These are phyloP conservation scores for Cornus controversa DNA, from an alignment of 148 eudicot species.

Conservation along the genomic window DNA sequence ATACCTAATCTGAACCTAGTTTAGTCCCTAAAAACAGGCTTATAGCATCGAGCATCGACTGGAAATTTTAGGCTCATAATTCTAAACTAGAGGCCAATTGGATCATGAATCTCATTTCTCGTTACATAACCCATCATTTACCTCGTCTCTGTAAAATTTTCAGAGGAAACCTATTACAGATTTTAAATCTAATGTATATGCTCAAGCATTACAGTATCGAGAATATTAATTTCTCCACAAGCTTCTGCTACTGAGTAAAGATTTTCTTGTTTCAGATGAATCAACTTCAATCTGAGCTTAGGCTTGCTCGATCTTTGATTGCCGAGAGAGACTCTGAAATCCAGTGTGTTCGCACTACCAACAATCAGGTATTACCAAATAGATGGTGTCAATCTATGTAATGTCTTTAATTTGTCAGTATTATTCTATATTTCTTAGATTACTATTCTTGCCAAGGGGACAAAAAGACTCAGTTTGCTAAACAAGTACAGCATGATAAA, in stretches of 20 bases:
- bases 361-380: conserved; percentile 66
- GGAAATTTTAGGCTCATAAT: background rate
- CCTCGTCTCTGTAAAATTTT: background rate
- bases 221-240: background rate
- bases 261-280: conserved; percentile 66
- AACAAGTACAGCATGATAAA: no score
- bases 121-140: background rate
- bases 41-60: background rate
- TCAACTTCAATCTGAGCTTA: conserved; percentile 88
- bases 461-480: no score
- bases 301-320: conserved; percentile 92
- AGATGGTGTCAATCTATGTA: background rate
- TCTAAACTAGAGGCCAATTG: background rate
- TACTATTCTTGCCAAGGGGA: background rate
- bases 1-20: background rate
- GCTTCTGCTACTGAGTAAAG: background rate
- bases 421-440: background rate
- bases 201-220: background rate
- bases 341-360: conserved; percentile 74
- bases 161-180: background rate
- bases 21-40: background rate
- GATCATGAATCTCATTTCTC: background rate
- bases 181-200: background rate
- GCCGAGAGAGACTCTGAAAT: conserved; percentile 86
- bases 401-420: background rate